Percentiles rank a stretch among this genome's conserved stretches.
Conservation (phyloP, 1,139 yeast species). For the Pichia sp. region DNA sequence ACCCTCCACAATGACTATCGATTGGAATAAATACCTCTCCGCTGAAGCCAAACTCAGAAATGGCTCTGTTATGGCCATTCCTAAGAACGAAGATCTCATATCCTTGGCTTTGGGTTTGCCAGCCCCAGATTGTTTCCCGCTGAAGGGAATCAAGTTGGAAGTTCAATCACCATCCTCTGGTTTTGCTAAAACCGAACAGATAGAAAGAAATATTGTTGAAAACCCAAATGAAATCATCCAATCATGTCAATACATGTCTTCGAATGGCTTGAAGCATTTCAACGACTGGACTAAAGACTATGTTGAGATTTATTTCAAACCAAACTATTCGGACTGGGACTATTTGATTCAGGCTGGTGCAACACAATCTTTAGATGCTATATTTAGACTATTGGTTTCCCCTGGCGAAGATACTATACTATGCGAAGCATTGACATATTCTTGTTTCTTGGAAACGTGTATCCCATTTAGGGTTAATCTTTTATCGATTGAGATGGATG, state of each 20-base stretch:
- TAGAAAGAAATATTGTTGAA: conserved; percentile 32
- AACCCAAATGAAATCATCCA: conserved; percentile 27
- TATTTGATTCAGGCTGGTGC: conserved; percentile 56
- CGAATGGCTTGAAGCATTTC: conserved; percentile 23
- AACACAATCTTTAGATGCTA: conserved; percentile 58
- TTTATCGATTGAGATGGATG: conserved; percentile 45
- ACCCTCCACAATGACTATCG: conserved; percentile 18
- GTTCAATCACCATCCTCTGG: conserved; percentile 21
- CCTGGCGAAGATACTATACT: conserved; percentile 46
- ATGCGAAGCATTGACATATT: conserved; percentile 51
- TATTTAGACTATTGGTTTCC: conserved; percentile 50
- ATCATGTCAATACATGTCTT: conserved; percentile 26
- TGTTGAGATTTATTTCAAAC: conserved; percentile 21
- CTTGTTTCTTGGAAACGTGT: conserved; percentile 51
- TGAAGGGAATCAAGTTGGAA: conserved; percentile 21
- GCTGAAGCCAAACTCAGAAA: conserved; percentile 25
- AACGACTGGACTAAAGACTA: conserved; percentile 21
- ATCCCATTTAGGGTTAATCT: conserved; percentile 43
- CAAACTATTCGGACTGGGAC: conserved; percentile 47
- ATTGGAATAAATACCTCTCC: conserved; percentile 25
- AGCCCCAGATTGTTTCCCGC: conserved; percentile 26
- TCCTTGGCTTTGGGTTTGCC: conserved; percentile 29
- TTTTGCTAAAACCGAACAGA: conserved; percentile 20
- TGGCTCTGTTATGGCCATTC: conserved; percentile 25
- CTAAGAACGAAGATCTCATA: conserved; percentile 16